A percentile compares a stretch with the other conserved stretches of the same genome.
Evolutionary conservation across 2,329 filamentous ascomycete species (phyloP).

Genomic region (Helotiales sp.): DNA sequence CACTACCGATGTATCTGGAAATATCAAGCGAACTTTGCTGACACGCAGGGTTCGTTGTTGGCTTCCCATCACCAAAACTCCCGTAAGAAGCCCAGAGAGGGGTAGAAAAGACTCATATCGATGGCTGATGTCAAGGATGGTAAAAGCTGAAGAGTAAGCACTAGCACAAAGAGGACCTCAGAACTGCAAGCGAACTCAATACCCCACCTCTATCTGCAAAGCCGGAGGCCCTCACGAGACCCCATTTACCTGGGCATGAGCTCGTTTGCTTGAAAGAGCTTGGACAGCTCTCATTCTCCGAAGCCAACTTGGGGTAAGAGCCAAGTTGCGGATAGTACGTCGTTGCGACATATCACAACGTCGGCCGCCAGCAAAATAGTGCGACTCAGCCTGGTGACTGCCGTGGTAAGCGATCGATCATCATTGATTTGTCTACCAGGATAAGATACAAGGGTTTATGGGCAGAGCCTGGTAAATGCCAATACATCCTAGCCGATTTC

Average conservation of each 20-base stretch:
- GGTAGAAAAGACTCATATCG: slow-evolving; percentile 18
- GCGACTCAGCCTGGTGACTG: slow-evolving; percentile 30
- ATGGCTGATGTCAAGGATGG: slow-evolving; percentile 30
- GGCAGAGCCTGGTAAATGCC: slow-evolving; percentile 21
- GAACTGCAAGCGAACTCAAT: slow-evolving; percentile 25
- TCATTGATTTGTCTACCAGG: slow-evolving; percentile 28
- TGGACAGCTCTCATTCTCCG: not conserved
- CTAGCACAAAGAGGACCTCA: slow-evolving; percentile 28
- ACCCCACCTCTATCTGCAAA: slow-evolving; percentile 21
- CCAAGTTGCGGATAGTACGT: no score
- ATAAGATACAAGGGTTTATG: slow-evolving; percentile 25
- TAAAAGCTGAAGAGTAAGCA: slow-evolving; percentile 40
- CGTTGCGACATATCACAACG: slow-evolving; percentile 2
- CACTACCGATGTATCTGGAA: slow-evolving; percentile 16
- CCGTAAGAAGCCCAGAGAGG: slow-evolving; percentile 16
- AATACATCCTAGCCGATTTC: slow-evolving; percentile 33
- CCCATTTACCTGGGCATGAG: not conserved
- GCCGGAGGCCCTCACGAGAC: slow-evolving; percentile 22
- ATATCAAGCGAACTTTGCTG: slow-evolving; percentile 33
- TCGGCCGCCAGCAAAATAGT: slow-evolving; percentile 19
- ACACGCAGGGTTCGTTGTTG: slow-evolving; percentile 25
- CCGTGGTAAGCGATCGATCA: slow-evolving; percentile 28
- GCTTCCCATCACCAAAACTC: slow-evolving; percentile 7
- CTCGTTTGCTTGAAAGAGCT: slow-evolving; percentile 6
- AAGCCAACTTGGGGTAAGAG: not conserved